phyloP scores from a whole-genome alignment of 1,284 basidiomycete species.

The Sanghuangporus sanghuang region DNA sequence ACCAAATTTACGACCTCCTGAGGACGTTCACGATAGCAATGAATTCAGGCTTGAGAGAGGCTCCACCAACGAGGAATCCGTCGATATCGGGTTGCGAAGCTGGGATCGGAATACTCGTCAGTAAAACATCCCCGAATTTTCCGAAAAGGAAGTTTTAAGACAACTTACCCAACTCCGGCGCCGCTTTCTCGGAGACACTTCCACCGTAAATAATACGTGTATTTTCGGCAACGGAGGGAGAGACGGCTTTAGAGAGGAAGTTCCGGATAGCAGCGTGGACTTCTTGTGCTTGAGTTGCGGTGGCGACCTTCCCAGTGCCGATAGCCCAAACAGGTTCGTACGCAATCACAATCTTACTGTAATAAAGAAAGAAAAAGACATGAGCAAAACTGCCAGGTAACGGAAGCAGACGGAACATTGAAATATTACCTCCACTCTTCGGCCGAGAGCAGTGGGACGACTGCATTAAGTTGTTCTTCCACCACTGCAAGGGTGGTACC shows the following conservation, averaged over 20 bases:
- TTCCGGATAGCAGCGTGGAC: slow-evolving; percentile 82
- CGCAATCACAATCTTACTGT: slow-evolving; percentile 87
- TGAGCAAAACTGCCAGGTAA: not conserved
- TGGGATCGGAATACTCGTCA: slow-evolving; percentile 26
- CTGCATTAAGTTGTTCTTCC: slow-evolving; percentile 78
- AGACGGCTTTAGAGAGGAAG: slow-evolving; percentile 69
- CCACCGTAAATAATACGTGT: slow-evolving; percentile 96
- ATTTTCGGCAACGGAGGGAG: slow-evolving; percentile 63
- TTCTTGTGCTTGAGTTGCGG: slow-evolving; percentile 88
- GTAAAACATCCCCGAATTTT: slow-evolving; percentile 5
- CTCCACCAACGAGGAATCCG: slow-evolving; percentile 99
- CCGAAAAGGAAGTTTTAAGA: not conserved
- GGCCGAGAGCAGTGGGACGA: slow-evolving; percentile 53
- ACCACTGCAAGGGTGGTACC: slow-evolving; percentile 79
- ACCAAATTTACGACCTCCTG: not conserved
- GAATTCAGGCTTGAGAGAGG: slow-evolving; percentile 97
- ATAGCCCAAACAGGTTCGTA: slow-evolving; percentile 99
- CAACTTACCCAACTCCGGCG: slow-evolving; percentile 74
- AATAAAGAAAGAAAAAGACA: not conserved
- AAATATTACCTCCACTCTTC: slow-evolving; percentile 69
- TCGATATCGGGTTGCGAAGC: slow-evolving; percentile 83
- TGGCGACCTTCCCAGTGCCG: slow-evolving; percentile 95
- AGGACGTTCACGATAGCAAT: slow-evolving; percentile 85
- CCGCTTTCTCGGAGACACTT: slow-evolving; percentile 86
- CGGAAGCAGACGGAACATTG: not conserved